Evolutionary conservation across 2,329 filamentous ascomycete species (phyloP), one percentile per base, ranked within the genome.

Genomic region (Botrytis tulipae): DNA sequence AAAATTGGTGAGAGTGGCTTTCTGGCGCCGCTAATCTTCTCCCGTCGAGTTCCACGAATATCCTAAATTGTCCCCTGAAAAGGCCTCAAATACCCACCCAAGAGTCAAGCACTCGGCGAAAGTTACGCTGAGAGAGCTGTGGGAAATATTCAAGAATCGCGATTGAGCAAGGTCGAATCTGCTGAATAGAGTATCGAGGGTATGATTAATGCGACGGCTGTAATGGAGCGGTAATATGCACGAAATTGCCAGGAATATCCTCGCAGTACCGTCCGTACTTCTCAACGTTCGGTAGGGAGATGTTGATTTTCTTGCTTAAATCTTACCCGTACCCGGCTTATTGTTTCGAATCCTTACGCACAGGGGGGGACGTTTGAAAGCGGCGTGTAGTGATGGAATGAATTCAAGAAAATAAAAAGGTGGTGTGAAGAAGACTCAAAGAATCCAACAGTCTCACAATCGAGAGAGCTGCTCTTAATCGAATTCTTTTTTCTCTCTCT

Each of bases 231-330:
- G 62, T 51, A 54, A 73, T 69, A 73, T 73, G 71, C 71, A 73
- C 71, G 71, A 61, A 73, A 73, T 73, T 42, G 42, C 71, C 42
- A 73, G 71, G 71, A 69, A 69, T 73, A 73, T 42, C 63, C 54
- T 69, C 71, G 63, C 40, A 73, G 71, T 73, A 42, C 54, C 71
- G 71, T 69, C 63, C 62, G 63, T 61, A 60, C 67, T 51, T 73
- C 60, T 69, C 71, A 73, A 73, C 71, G 71, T 73, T 44, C 71
- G 63, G 63, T 46, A 72, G 32, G 63, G 51, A 59, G 32, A 54
- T 69, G 35, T 61, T 61, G 71, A 48, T 14, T 69, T 68, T 68
- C 51, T 69, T 48, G 29, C 62, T 59, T 67, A 46, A 67, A 35
- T 57, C 62, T 59, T 61, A 73, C 71, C 63, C 51, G 71, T 68